Conservation (phyloP, 345 rosid genomes). For the Theobroma cacao region DNA sequence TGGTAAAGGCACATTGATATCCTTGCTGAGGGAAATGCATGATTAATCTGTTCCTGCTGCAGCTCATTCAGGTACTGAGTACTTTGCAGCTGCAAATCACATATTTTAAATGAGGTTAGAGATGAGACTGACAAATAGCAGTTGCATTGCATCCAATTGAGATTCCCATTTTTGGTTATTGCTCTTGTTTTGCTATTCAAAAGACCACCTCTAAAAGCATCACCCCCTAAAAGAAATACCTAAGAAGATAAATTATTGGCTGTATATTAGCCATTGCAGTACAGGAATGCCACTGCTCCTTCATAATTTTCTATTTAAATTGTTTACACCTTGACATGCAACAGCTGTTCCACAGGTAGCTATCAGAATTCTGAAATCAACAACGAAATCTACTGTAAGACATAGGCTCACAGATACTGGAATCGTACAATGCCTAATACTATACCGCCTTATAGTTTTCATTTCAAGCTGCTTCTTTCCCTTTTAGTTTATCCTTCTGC, state of each 20-base stretch:
- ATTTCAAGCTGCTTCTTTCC: neutral
- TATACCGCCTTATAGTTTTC: neutral
- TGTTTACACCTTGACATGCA: neutral
- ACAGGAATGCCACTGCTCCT: neutral
- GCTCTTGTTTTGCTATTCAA: too few relatives aligned
- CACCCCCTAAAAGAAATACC: neutral
- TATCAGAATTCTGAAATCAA: slow-evolving; percentile 1
- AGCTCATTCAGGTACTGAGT: too few relatives aligned
- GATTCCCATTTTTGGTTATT: neutral
- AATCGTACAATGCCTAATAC: slow-evolving; percentile 12
- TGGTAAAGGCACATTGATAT: too few relatives aligned
- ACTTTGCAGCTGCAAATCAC: too few relatives aligned
- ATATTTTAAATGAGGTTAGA: neutral
- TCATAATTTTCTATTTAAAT: neutral
- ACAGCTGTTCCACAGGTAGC: slow-evolving; percentile 2
- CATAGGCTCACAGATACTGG: neutral
- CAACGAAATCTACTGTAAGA: neutral
- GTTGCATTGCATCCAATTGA: neutral
- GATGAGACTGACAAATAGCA: neutral
- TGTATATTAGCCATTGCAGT: neutral
- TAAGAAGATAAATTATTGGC: neutral
- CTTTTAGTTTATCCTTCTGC: slow-evolving; percentile 10
- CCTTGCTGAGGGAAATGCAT: too few relatives aligned
- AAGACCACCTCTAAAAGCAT: too few relatives aligned
- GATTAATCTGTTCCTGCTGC: too few relatives aligned